phyloP scores from a whole-genome alignment of 805 yeast species.

The Pichia californica region DNA sequence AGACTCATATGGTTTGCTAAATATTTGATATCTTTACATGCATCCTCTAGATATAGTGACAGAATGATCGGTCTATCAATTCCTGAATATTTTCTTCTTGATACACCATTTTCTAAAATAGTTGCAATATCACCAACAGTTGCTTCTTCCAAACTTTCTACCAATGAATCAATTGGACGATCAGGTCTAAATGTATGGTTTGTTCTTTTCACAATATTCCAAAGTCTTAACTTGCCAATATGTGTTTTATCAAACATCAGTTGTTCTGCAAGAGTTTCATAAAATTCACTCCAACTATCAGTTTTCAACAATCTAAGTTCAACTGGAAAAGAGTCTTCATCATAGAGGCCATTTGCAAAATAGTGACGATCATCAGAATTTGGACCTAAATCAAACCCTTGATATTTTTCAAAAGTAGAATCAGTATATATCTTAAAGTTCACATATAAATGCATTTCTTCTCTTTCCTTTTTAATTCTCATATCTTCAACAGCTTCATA shows the following conservation, averaged over 20 bases:
- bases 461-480: conserved; percentile 48
- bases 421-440: conserved; percentile 51
- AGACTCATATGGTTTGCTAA: conserved; percentile 22
- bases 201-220: conserved; percentile 61
- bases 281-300: conserved; percentile 44
- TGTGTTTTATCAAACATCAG: conserved; percentile 28
- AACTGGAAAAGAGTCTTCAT: conserved; percentile 41
- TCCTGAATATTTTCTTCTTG: conserved; percentile 27
- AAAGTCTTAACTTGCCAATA: conserved; percentile 34
- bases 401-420: conserved; percentile 47
- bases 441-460: conserved; percentile 63
- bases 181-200: conserved; percentile 68
- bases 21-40: conserved; percentile 33
- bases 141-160: conserved; percentile 21
- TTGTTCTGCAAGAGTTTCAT: conserved; percentile 42
- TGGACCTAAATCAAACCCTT: conserved; percentile 74
- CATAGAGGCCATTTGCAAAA: conserved; percentile 45
- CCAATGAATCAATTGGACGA: conserved; percentile 28
- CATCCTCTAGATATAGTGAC: conserved; percentile 63
- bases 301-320: conserved; percentile 50
- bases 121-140: conserved; percentile 49
- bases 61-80: conserved; percentile 38
- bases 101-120: conserved; percentile 23
- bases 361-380: conserved; percentile 42
- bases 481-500: conserved; percentile 56